These are phyloP conservation scores for Gracilaria caudata DNA, from an alignment of 23 red algal genomes.

Conservation along the genomic window DNA sequence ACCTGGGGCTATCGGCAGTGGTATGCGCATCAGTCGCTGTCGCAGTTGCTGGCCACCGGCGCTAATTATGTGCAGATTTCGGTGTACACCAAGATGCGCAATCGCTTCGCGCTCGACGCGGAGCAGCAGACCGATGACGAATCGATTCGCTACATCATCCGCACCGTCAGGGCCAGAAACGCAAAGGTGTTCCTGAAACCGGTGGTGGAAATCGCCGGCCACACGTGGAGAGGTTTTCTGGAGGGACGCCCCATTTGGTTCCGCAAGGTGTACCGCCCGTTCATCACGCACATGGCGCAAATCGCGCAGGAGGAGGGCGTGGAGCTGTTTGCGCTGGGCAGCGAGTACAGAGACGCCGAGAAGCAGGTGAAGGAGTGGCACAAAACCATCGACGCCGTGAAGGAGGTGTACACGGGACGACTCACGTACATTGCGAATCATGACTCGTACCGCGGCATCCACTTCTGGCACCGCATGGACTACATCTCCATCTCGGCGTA, in stretches of 20 bases:
- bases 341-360: constrained; percentile 19
- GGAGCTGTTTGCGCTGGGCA: constrained; percentile 35
- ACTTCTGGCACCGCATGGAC: constrained; percentile 32
- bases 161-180: constrained; percentile 4
- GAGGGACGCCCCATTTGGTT: constrained; percentile 23
- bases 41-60: constrained; percentile 11
- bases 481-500: constrained; percentile 57
- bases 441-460: constrained; percentile 27
- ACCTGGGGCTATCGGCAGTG: constrained; percentile 36
- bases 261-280: constrained; percentile 40
- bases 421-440: constrained; percentile 54
- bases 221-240: constrained; percentile 39
- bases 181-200: constrained; percentile 52
- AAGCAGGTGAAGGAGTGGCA: constrained; percentile 5
- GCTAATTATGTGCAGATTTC: constrained; percentile 47
- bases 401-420: background rate
- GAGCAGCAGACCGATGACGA: constrained; percentile 38
- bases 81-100: constrained; percentile 25
- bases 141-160: constrained; percentile 54
- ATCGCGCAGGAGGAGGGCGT: constrained; percentile 52
- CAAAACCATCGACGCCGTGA: constrained; percentile 17
- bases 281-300: constrained; percentile 23
- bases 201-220: constrained; percentile 29
- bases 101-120: constrained; percentile 3
- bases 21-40: constrained; percentile 17